Percentiles rank a stretch among this genome's conserved stretches.
These are phyloP conservation scores for Arabidopsis thaliana DNA, from an alignment of 345 rosid genomes.

Conservation along the genomic window DNA sequence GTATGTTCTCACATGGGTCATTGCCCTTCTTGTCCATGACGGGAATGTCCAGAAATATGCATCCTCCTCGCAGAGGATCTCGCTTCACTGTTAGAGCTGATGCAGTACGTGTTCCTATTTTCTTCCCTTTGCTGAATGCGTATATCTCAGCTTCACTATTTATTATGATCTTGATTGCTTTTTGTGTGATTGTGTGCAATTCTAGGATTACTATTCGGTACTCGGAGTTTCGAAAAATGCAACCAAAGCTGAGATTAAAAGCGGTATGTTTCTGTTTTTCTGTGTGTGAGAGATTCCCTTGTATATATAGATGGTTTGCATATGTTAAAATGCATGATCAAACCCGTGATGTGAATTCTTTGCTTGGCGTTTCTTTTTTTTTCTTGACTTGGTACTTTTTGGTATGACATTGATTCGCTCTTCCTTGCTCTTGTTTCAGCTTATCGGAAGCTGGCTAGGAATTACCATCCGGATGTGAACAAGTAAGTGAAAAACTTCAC, in stretches of 20 bases:
- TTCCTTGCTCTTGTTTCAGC: slow-evolving; percentile 57
- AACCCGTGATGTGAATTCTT: not conserved
- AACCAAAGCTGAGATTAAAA: slow-evolving; percentile 91
- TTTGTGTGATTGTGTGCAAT: not conserved
- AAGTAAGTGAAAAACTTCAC: slow-evolving; percentile 60
- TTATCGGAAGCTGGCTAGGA: slow-evolving; percentile 95
- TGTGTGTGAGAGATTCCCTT: slow-evolving; percentile 2
- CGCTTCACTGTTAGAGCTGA: slow-evolving; percentile 81
- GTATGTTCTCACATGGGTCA: slow-evolving; percentile 65
- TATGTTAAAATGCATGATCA: not conserved
- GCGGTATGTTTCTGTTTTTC: slow-evolving; percentile 55
- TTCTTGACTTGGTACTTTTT: not conserved
- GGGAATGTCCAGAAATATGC: slow-evolving; percentile 55
- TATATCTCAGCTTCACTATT: not conserved
- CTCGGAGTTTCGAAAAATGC: slow-evolving; percentile 94
- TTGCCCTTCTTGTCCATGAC: slow-evolving; percentile 52
- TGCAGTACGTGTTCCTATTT: slow-evolving; percentile 58
- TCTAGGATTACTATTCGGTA: slow-evolving; percentile 85
- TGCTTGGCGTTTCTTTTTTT: not conserved
- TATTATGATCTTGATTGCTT: slow-evolving; percentile 10
- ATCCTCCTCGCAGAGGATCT: slow-evolving; percentile 54
- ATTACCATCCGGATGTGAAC: slow-evolving; percentile 96
- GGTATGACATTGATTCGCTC: not conserved
- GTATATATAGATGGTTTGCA: slow-evolving; percentile 8
- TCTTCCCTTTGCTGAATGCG: not conserved